Base-by-base conservation (phyloP, 192 early-diverging fungal species). In the Backusella liffmaniae region DNA sequence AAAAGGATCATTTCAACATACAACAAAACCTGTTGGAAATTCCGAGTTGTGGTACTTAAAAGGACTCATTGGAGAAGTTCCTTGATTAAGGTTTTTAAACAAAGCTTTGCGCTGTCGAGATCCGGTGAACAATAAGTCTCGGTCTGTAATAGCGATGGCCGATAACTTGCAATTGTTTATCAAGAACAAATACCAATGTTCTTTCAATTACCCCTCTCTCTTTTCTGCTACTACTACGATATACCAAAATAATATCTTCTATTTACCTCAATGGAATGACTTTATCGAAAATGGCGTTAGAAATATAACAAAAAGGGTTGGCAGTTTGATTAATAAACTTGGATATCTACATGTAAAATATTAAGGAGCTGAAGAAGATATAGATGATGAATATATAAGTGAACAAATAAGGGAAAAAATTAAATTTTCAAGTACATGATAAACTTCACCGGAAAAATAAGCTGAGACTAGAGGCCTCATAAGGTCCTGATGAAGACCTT, bases 81-180 rank as follows among this genome's bases (percentile, higher is more conserved):
- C 96, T 98, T 79, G 91, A 94, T 39, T 66, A 76, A 35, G 91
- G 85, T 35, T 94, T 95, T 95, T 82, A 62, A 79, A 9, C 51
- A 66, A 36, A 87, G 86, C 5, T 92, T 94, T 83, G 82, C 86
- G 59, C 65, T 94, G 15, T 76, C 86, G 30, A 90, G 93, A 72
- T 79, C 84, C 18, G 32, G 67, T 37, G 85, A 90, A 39, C 78
- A 86, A 35, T 84, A 85, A 81, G 84, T 56, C 74, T 90, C 3
- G 84, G 85, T 4, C 79, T 82, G 1, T 87, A 90, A 73, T 67
- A 73, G 79, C 1, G 87, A 87, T 66, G 89, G 88, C 4, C 77
- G 76, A 16, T 82, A 83, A 62, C 73, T 88, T 41, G 88, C 89
- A 42, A 70, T 77, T 49, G 23, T 53, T 21, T 16, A 5, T 6